Evolutionary conservation across 257 asterid species (phyloP).

Genomic region (Forsythia suspensa): DNA sequence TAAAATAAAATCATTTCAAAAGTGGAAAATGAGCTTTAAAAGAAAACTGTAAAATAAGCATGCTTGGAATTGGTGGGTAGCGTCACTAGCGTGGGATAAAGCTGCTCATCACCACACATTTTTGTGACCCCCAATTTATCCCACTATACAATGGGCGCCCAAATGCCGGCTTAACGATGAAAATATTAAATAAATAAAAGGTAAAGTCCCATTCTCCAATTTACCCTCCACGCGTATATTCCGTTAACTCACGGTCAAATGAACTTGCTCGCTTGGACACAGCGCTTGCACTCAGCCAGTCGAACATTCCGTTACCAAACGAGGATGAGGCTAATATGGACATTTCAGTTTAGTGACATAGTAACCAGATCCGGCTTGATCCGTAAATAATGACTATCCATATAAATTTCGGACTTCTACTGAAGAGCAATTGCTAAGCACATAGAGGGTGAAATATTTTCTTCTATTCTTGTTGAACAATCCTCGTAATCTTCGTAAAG

Average conservation of each 20-base stretch:
- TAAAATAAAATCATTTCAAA: no score
- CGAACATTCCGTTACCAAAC: slow-evolving; percentile 15
- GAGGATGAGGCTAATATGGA: slow-evolving; percentile 30
- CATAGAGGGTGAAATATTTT: not conserved
- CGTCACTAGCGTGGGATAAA: no score
- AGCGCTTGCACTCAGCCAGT: not conserved
- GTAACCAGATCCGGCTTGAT: slow-evolving; percentile 22
- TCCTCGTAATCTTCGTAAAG: slow-evolving; percentile 39
- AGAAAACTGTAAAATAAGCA: no score
- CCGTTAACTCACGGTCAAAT: slow-evolving; percentile 14
- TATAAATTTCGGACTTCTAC: slow-evolving; percentile 16
- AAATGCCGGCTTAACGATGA: not conserved
- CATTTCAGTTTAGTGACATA: not conserved
- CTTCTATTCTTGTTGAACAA: slow-evolving; percentile 29
- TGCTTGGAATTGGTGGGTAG: no score
- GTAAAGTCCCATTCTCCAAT: not conserved
- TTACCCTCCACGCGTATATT: slow-evolving; percentile 21
- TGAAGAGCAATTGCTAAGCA: slow-evolving; percentile 4
- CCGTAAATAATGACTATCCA: slow-evolving; percentile 34
- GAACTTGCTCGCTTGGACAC: not conserved
- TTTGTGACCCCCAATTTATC: not conserved
- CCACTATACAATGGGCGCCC: not conserved
- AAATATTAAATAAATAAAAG: not conserved
- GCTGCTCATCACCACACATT: not conserved
- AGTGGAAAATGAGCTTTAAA: no score